Base-by-base conservation (phyloP, 2,329 filamentous ascomycete species). In the Triangularia verruculosa region DNA sequence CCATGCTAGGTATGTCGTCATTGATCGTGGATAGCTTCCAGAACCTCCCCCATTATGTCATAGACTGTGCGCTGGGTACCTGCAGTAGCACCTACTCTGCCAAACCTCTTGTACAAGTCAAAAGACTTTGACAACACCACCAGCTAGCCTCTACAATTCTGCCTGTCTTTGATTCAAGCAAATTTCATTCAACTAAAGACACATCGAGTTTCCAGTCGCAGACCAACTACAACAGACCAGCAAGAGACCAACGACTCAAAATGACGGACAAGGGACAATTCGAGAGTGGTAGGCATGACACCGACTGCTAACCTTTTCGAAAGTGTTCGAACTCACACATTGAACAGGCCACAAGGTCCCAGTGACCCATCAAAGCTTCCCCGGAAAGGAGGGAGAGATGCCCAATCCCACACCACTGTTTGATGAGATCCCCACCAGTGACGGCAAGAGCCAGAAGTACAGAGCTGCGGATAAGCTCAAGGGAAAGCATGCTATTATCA, bases 401-500 rank as follows among this genome's bases (percentile, higher is more conserved):
- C 77, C 78, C 4, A 74, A 81, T 20, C 81, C 80, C 0, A 79
- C 84, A 61, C 88, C 90, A 1, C 78, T 84, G 53, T 86, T 84
- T 62, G 86, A 89, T 61, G 79, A 89, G 64, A 76, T 93, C 1
- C 91, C 91, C 0, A 88, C 86, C 4, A 82, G 84, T 17, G 85
- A 89, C 64, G 88, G 89, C 39, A 86, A 86, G 12, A 87, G 85
- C 69, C 85, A 90, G 70, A 83, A 83, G 56, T 94, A 95, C 78
- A 87, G 88, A 72, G 85, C 89, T 3, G 89, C 91, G 1, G 87
- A 86, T 57, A 96, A 95, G 78, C 84, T 95, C 6, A 77, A 85
- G 70, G 90, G 87, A 66, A 91, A 89, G 76, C 90, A 86, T 64
- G 90, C 91, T 7, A 76, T 95, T 63, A 94, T 95, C 71, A 94